Base-by-base conservation (phyloP, 1,284 basidiomycete species). In the Ustilago trichophora region DNA sequence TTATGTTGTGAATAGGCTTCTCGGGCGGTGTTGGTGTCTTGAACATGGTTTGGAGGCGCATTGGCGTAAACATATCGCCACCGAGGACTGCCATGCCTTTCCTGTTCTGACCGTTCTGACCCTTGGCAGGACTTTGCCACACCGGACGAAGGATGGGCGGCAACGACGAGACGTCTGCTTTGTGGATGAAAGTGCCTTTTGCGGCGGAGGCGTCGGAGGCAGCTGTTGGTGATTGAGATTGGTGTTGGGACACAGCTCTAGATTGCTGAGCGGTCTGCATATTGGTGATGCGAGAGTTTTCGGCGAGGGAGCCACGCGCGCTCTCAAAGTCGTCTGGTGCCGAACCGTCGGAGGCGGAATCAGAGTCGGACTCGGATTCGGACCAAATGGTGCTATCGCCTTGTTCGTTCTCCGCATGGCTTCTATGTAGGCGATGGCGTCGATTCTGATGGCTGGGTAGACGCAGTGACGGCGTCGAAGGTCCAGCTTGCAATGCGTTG, bases 21-120 rank as follows among this genome's bases (percentile, higher is more conserved):
- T 54, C 54, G 6, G 63, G 67, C 1, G 69, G 68, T 7, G 75
- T 72, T 4, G 75, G 73, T 12, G 73, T 69, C 33, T 71, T 67
- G 50, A 76, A 80, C 70, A 80, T 77, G 40, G 69, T 64, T 51
- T 80, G 75, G 4, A 80, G 66, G 35, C 70, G 71, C 54, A 76
- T 72, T 0, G 76, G 76, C 2, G 75, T 75, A 27, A 80, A 80
- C 62, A 80, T 76, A 50, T 80, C 76, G 21, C 76, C 75, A 7
- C 76, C 76, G 13, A 75, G 60, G 16, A 49, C 68, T 6, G 46
- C n/a, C 16, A 74, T 41, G 18, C 34, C 70, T 18, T 60, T 63
- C 3, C 43, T 18, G 6, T 59, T 55, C 24, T 31, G 49, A 10
- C 35, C 60, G 4, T 46, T 52, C 32, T 48, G 62, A 6, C 52